Percentiles rank a stretch among this genome's conserved stretches.
Conservation (phyloP, 2,329 filamentous ascomycete species). For the Fusarium sublunatum region DNA sequence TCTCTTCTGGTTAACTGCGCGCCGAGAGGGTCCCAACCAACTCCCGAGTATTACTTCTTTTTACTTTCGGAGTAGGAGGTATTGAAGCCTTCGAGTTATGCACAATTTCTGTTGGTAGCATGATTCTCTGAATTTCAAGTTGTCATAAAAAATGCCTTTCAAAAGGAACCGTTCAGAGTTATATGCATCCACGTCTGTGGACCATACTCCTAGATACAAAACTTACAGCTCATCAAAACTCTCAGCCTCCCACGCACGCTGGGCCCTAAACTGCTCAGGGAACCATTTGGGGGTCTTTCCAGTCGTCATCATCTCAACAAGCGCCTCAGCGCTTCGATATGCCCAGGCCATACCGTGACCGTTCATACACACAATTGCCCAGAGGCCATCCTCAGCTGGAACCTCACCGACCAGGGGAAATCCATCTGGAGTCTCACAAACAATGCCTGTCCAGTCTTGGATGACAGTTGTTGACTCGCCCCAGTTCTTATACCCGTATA, state of each 20-base stretch:
- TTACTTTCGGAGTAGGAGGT: too few relatives aligned
- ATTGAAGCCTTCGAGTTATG: too few relatives aligned
- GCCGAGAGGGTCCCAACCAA: too few relatives aligned
- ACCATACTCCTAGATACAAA: too few relatives aligned
- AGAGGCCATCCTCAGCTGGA: conserved; percentile 24
- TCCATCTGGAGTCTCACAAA: conserved; percentile 19
- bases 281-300: conserved; percentile 29
- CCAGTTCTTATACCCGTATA: conserved; percentile 23
- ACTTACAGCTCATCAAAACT: conserved; percentile 1
- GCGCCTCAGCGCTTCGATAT: conserved; percentile 27
- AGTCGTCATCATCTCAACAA: conserved; percentile 32
- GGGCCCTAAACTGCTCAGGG: conserved; percentile 24
- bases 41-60: too few relatives aligned
- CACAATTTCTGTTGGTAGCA: too few relatives aligned
- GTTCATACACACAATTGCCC: conserved; percentile 33
- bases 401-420: conserved; percentile 23
- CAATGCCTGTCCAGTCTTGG: conserved; percentile 27
- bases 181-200: too few relatives aligned
- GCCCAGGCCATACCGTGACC: conserved; percentile 30
- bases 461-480: conserved; percentile 19
- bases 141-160: too few relatives aligned
- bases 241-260: conserved; percentile 20
- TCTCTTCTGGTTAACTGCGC: too few relatives aligned
- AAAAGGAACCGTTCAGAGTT: too few relatives aligned
- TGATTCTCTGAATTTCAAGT: too few relatives aligned